A percentile compares a stretch with the other conserved stretches of the same genome.
Evolutionary conservation across 768 basidiomycete species (phyloP).

Genomic region (Dioszegia hungarica): DNA sequence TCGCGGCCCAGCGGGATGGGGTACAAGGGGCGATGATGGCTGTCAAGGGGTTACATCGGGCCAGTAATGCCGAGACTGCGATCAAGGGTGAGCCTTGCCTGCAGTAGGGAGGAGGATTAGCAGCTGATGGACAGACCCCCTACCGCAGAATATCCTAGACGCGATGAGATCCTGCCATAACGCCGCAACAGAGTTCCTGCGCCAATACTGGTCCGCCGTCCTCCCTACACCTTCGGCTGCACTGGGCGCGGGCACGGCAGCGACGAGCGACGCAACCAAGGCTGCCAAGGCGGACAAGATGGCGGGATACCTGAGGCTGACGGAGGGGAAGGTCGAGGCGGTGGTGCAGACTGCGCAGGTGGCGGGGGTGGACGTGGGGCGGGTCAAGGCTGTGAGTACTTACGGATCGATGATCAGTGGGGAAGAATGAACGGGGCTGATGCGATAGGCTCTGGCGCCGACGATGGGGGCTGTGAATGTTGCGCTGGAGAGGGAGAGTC

Average conservation of each 20-base stretch:
- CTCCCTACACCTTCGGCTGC: slow-evolving; percentile 62
- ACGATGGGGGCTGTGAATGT: slow-evolving; percentile 35
- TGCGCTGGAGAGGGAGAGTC: slow-evolving; percentile 30
- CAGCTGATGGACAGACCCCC: slow-evolving; percentile 57
- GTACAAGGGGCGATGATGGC: slow-evolving; percentile 23
- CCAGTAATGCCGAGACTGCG: slow-evolving; percentile 29
- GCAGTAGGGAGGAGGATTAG: neutral
- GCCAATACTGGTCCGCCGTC: slow-evolving; percentile 89
- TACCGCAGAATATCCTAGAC: slow-evolving; percentile 70
- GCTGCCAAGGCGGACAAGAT: slow-evolving; percentile 78
- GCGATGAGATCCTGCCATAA: slow-evolving; percentile 88
- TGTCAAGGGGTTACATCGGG: slow-evolving; percentile 31
- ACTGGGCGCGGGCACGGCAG: slow-evolving; percentile 38
- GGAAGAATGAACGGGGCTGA: slow-evolving; percentile 6
- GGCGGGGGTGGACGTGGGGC: slow-evolving; percentile 27
- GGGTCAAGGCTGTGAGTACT: slow-evolving; percentile 40
- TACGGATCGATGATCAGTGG: neutral
- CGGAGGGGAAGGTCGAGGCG: slow-evolving; percentile 73
- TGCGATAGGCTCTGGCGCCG: slow-evolving; percentile 32
- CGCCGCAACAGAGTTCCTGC: slow-evolving; percentile 88
- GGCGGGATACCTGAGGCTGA: slow-evolving; percentile 73
- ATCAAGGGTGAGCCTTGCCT: slow-evolving; percentile 22
- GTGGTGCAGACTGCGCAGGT: slow-evolving; percentile 55
- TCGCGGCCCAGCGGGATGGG: slow-evolving; percentile 22
- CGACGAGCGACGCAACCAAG: slow-evolving; percentile 52